A percentile compares a stretch with the other conserved stretches of the same genome.
These are phyloP conservation scores for Leccinum rimulosum DNA, from an alignment of 768 basidiomycete species.

Conservation along the genomic window DNA sequence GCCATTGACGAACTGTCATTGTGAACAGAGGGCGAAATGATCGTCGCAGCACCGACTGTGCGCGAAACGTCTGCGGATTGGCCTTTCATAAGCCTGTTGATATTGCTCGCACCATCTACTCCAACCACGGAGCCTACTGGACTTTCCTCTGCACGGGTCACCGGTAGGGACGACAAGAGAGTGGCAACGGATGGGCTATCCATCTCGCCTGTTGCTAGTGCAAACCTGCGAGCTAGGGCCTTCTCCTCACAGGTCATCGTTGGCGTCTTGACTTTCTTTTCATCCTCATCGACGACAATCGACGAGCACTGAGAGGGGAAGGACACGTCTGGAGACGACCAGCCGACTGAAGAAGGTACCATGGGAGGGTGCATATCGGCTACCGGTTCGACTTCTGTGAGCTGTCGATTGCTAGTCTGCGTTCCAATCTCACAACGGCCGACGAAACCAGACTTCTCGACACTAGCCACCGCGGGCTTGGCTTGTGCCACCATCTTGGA, in stretches of 20 bases:
- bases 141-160: no score
- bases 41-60: background rate
- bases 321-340: background rate
- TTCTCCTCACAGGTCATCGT: background rate
- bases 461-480: background rate
- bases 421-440: background rate
- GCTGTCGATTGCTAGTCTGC: background rate
- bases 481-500: no score
- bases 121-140: no score
- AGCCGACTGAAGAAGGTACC: no score
- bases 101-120: no score
- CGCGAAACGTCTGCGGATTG: no score
- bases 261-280: background rate
- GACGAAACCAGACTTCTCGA: background rate
- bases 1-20: background rate
- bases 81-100: no score
- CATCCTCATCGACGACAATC: background rate
- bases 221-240: no score
- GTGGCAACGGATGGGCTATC: no score
- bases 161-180: no score
- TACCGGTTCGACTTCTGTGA: background rate
- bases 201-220: no score
- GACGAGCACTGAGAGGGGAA: constrained; percentile 8
- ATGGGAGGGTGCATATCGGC: background rate
- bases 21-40: background rate